Evolutionary conservation across 2,329 filamentous ascomycete genomes (phyloP).

Genomic region (Fusarium sp.): DNA sequence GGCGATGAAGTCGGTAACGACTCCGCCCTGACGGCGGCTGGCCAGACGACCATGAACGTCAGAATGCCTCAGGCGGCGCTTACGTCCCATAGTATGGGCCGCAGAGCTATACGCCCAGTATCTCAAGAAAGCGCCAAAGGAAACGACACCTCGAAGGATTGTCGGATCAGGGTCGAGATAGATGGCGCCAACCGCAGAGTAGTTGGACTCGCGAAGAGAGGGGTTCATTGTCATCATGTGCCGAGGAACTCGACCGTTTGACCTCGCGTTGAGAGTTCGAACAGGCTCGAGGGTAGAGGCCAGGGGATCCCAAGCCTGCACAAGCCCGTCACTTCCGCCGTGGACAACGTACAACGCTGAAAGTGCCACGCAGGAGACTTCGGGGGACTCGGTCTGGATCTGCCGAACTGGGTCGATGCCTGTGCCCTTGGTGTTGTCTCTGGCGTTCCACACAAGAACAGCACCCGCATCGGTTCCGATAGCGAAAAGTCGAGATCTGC

Average conservation of each 20-base stretch:
- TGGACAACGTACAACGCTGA: constrained; percentile 91
- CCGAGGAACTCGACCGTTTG: constrained; percentile 84
- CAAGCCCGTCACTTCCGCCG: constrained; percentile 93
- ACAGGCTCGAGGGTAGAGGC: constrained; percentile 83
- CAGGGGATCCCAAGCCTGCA: constrained; percentile 97
- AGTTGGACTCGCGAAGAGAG: constrained; percentile 76
- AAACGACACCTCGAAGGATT: constrained; percentile 84
- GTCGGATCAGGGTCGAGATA: constrained; percentile 90
- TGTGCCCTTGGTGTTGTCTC: constrained; percentile 63
- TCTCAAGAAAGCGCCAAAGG: constrained; percentile 86
- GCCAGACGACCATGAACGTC: constrained; percentile 65
- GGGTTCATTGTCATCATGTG: constrained; percentile 68
- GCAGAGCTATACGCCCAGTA: constrained; percentile 96
- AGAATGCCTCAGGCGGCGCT: constrained; percentile 80
- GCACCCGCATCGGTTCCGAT: constrained; percentile 82
- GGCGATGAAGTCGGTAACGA: constrained; percentile 84
- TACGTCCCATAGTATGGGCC: constrained; percentile 79
- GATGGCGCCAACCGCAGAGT: constrained; percentile 86
- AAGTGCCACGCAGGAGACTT: constrained; percentile 84
- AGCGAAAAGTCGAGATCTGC: constrained; percentile 83
- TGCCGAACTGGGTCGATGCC: constrained; percentile 78
- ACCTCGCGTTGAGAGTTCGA: constrained; percentile 87
- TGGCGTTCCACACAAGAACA: constrained; percentile 88
- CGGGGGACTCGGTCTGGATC: constrained; percentile 90
- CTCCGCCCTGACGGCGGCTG: constrained; percentile 70